Percentiles rank a stretch among this genome's conserved stretches.
Conservation (phyloP, 306 rosid genomes). For the Cucurbita argyrosperma region DNA sequence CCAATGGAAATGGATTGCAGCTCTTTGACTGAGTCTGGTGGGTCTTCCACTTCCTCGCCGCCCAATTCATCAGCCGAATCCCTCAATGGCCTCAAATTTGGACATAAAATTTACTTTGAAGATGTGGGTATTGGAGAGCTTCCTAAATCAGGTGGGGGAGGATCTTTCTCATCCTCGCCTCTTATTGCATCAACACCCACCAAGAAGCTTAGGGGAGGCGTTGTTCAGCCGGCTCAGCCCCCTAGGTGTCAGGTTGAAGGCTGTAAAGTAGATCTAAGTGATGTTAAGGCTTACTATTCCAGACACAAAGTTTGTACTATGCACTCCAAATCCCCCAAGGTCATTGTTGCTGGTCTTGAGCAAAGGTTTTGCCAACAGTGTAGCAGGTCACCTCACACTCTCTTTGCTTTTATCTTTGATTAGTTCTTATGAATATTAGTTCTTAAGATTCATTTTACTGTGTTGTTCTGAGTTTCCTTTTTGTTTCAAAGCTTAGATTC, state of each 20-base stretch:
- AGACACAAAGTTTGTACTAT: conserved; percentile 72
- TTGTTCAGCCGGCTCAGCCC: conserved; percentile 31
- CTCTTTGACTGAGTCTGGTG: conserved; percentile 35
- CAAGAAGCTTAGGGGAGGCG: conserved; percentile 34
- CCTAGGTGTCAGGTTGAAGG: conserved; percentile 96
- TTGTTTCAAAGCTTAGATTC: background rate
- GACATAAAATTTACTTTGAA: conserved; percentile 66
- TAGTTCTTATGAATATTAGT: background rate
- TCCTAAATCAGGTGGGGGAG: conserved; percentile 21
- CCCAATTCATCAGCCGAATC: conserved; percentile 45
- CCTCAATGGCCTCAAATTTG: conserved; percentile 60
- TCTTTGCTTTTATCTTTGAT: background rate
- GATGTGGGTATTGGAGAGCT: conserved; percentile 31
- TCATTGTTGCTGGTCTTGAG: conserved; percentile 53
- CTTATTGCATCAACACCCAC: conserved; percentile 17
- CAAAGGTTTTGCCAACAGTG: conserved; percentile 99
- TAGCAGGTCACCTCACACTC: conserved; percentile 36
- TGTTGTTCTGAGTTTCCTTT: background rate
- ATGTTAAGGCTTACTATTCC: conserved; percentile 78
- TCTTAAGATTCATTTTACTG: background rate
- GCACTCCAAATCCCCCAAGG: conserved; percentile 81
- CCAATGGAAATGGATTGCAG: conserved; percentile 38
- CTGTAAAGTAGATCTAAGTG: conserved; percentile 72
- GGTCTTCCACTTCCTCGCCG: conserved; percentile 33
- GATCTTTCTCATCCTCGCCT: conserved; percentile 14